Evolutionary conservation across 1,284 basidiomycete species (phyloP).

Genomic region (Chondrostereum purpureum): DNA sequence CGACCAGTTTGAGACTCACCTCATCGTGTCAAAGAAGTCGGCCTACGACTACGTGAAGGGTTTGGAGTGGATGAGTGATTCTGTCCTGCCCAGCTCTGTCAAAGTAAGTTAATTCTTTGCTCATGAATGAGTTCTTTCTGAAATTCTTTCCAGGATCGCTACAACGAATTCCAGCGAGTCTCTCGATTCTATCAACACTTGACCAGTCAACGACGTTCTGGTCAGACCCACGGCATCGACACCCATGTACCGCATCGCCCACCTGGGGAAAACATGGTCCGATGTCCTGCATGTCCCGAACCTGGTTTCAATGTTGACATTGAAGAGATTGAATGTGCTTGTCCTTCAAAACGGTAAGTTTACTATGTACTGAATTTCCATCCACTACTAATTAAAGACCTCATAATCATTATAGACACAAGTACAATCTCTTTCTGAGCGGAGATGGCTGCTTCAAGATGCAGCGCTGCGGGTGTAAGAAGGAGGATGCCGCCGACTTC

Average conservation of each 20-base stretch:
- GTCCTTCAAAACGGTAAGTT: neutral
- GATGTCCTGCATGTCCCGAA: constrained; percentile 17
- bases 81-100: neutral
- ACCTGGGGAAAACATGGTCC: constrained; percentile 14
- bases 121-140: constrained; percentile 4
- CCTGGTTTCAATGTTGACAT: constrained; percentile 17
- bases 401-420: too few relatives aligned
- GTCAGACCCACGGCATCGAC: constrained; percentile 22
- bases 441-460: too few relatives aligned
- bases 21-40: constrained; percentile 2
- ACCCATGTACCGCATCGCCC: constrained; percentile 12
- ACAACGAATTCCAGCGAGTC: constrained; percentile 19
- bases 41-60: constrained; percentile 5
- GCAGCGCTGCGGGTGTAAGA: too few relatives aligned
- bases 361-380: too few relatives aligned
- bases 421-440: too few relatives aligned
- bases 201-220: constrained; percentile 15
- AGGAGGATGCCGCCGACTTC: too few relatives aligned
- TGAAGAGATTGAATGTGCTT: neutral
- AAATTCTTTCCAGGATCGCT: constrained; percentile 15
- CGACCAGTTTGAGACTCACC: constrained; percentile 6
- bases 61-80: constrained; percentile 6
- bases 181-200: constrained; percentile 18
- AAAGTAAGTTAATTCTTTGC: neutral
- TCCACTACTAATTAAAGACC: too few relatives aligned